phyloP scores from a whole-genome alignment of 306 rosid species.

The Carpinus fangiana region DNA sequence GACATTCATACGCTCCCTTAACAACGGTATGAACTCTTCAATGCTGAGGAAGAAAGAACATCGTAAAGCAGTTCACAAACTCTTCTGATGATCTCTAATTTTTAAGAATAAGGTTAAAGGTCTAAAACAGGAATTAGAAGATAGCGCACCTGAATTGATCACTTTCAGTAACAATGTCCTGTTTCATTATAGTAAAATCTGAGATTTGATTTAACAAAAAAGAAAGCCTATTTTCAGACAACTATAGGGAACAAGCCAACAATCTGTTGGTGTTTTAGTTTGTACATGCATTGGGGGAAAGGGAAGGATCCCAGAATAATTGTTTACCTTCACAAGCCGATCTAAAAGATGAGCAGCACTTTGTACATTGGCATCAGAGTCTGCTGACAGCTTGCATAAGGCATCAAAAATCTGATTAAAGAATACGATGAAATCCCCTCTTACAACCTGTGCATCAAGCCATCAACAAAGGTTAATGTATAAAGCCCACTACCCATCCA shows the following conservation, averaged over 20 bases:
- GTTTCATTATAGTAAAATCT: slow-evolving; percentile 46
- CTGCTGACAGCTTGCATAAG: slow-evolving; percentile 96
- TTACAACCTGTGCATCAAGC: slow-evolving; percentile 73
- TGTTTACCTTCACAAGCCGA: slow-evolving; percentile 88
- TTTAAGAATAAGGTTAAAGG: slow-evolving; percentile 25
- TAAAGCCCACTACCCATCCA: slow-evolving; percentile 31
- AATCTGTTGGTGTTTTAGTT: slow-evolving; percentile 9
- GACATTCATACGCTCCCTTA: slow-evolving; percentile 99
- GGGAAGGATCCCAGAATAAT: slow-evolving; percentile 1
- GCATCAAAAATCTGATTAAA: slow-evolving; percentile 98
- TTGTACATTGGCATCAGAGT: slow-evolving; percentile 92
- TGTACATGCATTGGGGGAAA: slow-evolving; percentile 9
- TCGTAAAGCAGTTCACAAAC: slow-evolving; percentile 20
- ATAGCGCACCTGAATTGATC: slow-evolving; percentile 92
- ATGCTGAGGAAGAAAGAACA: slow-evolving; percentile 55
- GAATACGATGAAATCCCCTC: slow-evolving; percentile 96
- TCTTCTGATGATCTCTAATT: slow-evolving; percentile 21
- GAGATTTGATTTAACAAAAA: slow-evolving; percentile 28
- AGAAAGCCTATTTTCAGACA: slow-evolving; percentile 22
- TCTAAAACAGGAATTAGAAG: slow-evolving; percentile 26
- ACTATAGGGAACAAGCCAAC: slow-evolving; percentile 24
- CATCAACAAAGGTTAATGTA: slow-evolving; percentile 24
- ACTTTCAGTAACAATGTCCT: slow-evolving; percentile 99
- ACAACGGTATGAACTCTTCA: slow-evolving; percentile 93
- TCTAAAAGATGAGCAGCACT: slow-evolving; percentile 99